Base-by-base conservation (phyloP, 2,329 filamentous ascomycete species). In the Pseudocercospora vitis region DNA sequence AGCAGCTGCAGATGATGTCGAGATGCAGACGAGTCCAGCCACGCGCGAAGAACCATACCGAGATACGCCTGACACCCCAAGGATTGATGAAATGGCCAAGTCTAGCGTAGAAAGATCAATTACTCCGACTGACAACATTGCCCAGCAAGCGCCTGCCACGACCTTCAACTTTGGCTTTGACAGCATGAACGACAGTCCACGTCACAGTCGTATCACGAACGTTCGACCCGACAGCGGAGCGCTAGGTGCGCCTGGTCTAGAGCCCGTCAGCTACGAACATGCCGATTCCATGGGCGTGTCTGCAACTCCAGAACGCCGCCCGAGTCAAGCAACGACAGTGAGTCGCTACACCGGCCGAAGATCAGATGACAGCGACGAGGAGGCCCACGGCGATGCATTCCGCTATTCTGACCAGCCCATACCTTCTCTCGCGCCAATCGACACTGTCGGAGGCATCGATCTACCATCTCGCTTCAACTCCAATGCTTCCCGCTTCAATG, bases 1-100 rank as follows among this genome's bases (percentile, higher is more conserved):
- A 7, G 83, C 81, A 33, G 78, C 86, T 53, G 87, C 88, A 48
- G 81, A 70, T 24, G 63, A 63, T 24, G 56, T 70, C 37, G 69
- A 71, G 53, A 62, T 71, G 59, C 63, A 69, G 40, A 66, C 58
- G 5, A 66, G 61, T 24, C 68, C 68, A 29, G 54, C 58, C 1
- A 69, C 69, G 63, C 55, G 64, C n/a, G 55, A 66, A 14, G 63
- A 65, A 31, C 67, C 63, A 1, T 71, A 71, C 48, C 59, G 50
- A 6, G 68, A 71, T 45, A 65, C 67, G 7, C 57, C 60, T 11
- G 47, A 57, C 6, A 53, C 50, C 7, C 53, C 52, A 45, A 37
- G n/a, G n/a, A 47, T 18, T 14, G 31, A 39, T 19, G 28, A 35
- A 29, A 12, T 8, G 9, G 37, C 50, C 19, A 32, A 46, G 24